phyloP scores from a whole-genome alignment of 2,329 filamentous ascomycete genomes.

The Ophiobolus disseminans region DNA sequence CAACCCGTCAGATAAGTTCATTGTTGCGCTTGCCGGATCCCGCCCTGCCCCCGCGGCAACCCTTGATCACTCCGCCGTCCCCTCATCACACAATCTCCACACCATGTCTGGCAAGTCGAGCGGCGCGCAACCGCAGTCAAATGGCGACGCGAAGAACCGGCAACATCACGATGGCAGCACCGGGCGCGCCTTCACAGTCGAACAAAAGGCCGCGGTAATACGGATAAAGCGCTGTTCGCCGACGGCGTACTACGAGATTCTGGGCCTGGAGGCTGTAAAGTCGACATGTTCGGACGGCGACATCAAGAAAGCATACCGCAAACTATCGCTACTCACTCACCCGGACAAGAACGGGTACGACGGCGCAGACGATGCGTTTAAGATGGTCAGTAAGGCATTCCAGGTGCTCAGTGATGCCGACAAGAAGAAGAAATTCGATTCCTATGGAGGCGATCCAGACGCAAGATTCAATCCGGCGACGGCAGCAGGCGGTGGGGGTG shows the following conservation, averaged over 20 bases:
- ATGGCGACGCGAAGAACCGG: constrained; percentile 55
- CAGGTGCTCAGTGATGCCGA: constrained; percentile 91
- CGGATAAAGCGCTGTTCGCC: constrained; percentile 83
- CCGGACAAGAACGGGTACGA: constrained; percentile 98
- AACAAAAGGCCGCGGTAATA: constrained; percentile 90
- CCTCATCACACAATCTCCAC: constrained; percentile 1
- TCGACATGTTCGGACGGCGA: constrained; percentile 76
- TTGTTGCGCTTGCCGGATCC: no score
- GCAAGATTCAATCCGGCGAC: constrained; percentile 75
- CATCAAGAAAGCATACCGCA: constrained; percentile 98
- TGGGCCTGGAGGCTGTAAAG: constrained; percentile 72
- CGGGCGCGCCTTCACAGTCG: constrained; percentile 79
- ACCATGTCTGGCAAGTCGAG: constrained; percentile 54
- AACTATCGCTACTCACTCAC: constrained; percentile 91
- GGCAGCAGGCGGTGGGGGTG: constrained; percentile 43
- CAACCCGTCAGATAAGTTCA: no score
- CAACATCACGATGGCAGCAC: constrained; percentile 80
- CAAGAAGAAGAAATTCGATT: constrained; percentile 88
- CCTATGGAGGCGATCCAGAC: constrained; percentile 90
- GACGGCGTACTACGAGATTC: constrained; percentile 95
- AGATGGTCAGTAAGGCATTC: constrained; percentile 95
- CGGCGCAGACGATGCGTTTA: constrained; percentile 96
- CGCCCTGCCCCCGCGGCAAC: background rate
- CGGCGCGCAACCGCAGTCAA: constrained; percentile 50
- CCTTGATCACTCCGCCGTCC: background rate